Base-by-base conservation (phyloP, 1,139 yeast species). In the Lodderomyces theae region DNA sequence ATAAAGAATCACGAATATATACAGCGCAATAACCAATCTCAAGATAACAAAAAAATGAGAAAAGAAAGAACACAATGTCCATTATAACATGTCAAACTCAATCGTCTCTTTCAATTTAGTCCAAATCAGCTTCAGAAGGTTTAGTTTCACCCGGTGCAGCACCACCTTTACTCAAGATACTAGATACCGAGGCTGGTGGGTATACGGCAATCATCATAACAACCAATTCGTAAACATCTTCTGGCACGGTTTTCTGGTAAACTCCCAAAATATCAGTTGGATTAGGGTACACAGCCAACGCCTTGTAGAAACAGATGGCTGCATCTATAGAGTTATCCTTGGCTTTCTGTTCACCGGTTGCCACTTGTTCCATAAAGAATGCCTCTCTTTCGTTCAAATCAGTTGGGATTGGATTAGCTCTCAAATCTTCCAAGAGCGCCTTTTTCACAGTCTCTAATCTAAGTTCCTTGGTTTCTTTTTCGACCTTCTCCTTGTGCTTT, bases 251-350 rank as follows among this genome's bases (percentile, higher is more conserved):
- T 72, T 85, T 85, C 70, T 90, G 96, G 69, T 87, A 90, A 55
- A 92, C 82, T 36, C 84, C 84, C 61, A 92, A 75, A 53, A 92
- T 79, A 53, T 88, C 96, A 44, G 94, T 84, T 43, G 97, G 98
- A 64, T 86, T 86, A 47, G 98, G 97, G 64, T 90, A 92, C 39
- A 89, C 90, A 28, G 87, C 79, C 59, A 92, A 75, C n/a, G 97
- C 97, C 65, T 89, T 86, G 77, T 92, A 92, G 76, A 89, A 92
- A 53, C 86, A 79, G 52, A 89, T 72, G 33, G 97, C 97, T 34
- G 96, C 84, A 44, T 82, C 87, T 48, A 83, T 64, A 47, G 77
- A 80, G 48, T 85, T 80, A 33, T 69, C 60, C 37, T 68, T 62
- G 42, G 83, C 75, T 49, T 82, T 69, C 61, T 79, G 82, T 62